Base-by-base conservation (phyloP, 352 stramenopile genomes). In the Thalassiosira livingstoniorum region DNA sequence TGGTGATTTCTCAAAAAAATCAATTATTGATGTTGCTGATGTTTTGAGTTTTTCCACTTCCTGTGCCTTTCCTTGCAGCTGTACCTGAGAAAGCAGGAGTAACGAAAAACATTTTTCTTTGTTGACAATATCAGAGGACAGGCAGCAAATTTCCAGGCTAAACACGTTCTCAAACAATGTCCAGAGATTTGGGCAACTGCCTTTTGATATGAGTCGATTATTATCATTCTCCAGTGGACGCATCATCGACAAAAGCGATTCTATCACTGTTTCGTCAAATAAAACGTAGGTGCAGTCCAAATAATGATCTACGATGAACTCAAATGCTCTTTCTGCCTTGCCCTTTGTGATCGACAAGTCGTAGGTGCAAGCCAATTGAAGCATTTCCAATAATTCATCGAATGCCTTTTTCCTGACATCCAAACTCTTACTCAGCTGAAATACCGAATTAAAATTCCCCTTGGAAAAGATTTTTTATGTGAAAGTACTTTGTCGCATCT, bases 401-500 rank as follows among this genome's bases (percentile, higher is more conserved):
- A 69, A 69, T 53, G 3, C 27, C 10, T 51, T 31, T 31, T 32
- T 51, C 23, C 61, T 69, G 13, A n/a, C 32, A 7, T 4, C 61
- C 29, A 69, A 31, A 27, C 25, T 25, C 25, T 51, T 69, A 27
- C 4, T 55, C 42, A 55, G 10, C 25, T n/a, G 21, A 2, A 2
- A 3, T 21, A 53, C 31, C 42, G 15, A 15, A 47, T 53, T n/a
- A n/a, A n/a, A 29, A 53, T 29, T 29, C 21, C 61, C n/a, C 21
- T 7, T 31, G 21, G 29, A 31, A 21, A 2, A 31, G 18, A 69
- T 3, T 69, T 13, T 2, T 15, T 7, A 13, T 34, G 15, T 69
- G 61, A 27, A 4, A 69, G 61, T 34, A 15, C 47, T 18, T 37
- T 53, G 23, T 69, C 61, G n/a, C 61, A 69, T 69, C 53, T 34